phyloP scores from a whole-genome alignment of 1,284 basidiomycete genomes.

The Irpex rosettiformis region DNA sequence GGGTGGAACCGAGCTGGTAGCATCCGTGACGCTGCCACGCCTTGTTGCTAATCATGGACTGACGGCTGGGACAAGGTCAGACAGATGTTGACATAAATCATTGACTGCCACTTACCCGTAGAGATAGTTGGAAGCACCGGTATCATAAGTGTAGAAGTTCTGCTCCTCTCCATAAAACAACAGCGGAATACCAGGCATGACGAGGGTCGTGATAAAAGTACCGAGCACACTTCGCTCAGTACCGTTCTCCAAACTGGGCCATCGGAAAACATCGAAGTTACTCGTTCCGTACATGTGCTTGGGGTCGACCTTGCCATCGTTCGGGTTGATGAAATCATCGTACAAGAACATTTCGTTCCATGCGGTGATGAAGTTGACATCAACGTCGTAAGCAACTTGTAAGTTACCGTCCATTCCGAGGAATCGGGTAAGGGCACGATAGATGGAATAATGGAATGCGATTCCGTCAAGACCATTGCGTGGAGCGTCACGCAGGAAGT shows the following conservation, averaged over 20 bases:
- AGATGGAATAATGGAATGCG: conserved; percentile 91
- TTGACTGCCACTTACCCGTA: conserved; percentile 54
- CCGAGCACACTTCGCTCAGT: conserved; percentile 72
- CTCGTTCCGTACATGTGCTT: conserved; percentile 85
- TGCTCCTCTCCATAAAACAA: conserved; percentile 91
- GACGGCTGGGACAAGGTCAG: conserved; percentile 55
- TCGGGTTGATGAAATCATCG: conserved; percentile 81
- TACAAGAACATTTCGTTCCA: conserved; percentile 89
- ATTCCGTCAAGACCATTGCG: conserved; percentile 69
- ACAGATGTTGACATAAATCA: not conserved
- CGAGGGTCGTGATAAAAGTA: conserved; percentile 72
- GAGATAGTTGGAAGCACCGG: conserved; percentile 82
- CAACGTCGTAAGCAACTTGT: conserved; percentile 81
- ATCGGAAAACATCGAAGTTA: conserved; percentile 92
- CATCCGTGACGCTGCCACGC: conserved; percentile 94
- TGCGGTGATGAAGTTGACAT: conserved; percentile 76
- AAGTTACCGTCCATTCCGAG: conserved; percentile 93
- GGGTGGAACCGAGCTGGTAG: conserved; percentile 82
- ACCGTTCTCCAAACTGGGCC: conserved; percentile 84
- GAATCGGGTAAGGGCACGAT: conserved; percentile 80
- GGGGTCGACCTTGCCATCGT: conserved; percentile 69
- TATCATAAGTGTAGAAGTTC: conserved; percentile 81
- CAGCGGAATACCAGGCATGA: conserved; percentile 86
- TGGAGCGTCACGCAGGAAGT: conserved; percentile 71
- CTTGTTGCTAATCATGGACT: conserved; percentile 79